A percentile compares a stretch with the other conserved stretches of the same genome.
Conservation (phyloP, 306 rosid species). For the Luffa aegyptiaca region DNA sequence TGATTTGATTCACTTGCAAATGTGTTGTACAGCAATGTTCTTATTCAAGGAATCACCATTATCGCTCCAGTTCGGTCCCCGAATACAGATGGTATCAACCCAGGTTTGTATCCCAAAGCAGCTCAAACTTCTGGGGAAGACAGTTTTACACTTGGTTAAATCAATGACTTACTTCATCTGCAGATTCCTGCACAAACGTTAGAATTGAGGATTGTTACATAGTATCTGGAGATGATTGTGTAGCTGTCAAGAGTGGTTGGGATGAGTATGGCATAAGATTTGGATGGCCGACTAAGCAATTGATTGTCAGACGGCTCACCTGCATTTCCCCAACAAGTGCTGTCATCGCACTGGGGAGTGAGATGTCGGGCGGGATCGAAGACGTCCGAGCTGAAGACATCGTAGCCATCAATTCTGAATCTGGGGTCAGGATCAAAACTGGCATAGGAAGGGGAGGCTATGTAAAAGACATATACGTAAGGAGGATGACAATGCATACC, state of each 20-base stretch:
- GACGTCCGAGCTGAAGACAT: conserved; percentile 40
- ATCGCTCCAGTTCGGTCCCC: conserved; percentile 40
- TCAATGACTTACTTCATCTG: not conserved
- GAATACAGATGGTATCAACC: conserved; percentile 42
- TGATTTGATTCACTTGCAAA: not conserved
- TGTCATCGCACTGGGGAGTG: conserved; percentile 35
- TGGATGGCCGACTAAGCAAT: conserved; percentile 33
- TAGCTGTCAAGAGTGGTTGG: conserved; percentile 48
- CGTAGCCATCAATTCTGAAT: conserved; percentile 27
- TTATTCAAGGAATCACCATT: conserved; percentile 36
- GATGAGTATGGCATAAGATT: conserved; percentile 40
- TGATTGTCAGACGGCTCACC: conserved; percentile 29
- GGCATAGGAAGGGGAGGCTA: conserved; percentile 35
- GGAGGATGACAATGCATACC: conserved; percentile 35
- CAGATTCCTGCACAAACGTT: conserved; percentile 45
- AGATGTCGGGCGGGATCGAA: conserved; percentile 41
- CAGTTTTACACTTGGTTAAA: not conserved
- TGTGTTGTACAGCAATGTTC: conserved; percentile 22
- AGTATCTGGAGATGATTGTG: conserved; percentile 40
- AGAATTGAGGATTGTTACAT: conserved; percentile 42
- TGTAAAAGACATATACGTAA: conserved; percentile 31
- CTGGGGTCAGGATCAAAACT: conserved; percentile 39
- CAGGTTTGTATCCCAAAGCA: conserved; percentile 19
- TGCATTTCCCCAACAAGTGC: conserved; percentile 44
- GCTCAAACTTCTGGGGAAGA: not conserved